Percentiles rank a stretch among this genome's conserved stretches.
phyloP scores from a whole-genome alignment of 345 rosid species.

The Atalantia buxifolia region DNA sequence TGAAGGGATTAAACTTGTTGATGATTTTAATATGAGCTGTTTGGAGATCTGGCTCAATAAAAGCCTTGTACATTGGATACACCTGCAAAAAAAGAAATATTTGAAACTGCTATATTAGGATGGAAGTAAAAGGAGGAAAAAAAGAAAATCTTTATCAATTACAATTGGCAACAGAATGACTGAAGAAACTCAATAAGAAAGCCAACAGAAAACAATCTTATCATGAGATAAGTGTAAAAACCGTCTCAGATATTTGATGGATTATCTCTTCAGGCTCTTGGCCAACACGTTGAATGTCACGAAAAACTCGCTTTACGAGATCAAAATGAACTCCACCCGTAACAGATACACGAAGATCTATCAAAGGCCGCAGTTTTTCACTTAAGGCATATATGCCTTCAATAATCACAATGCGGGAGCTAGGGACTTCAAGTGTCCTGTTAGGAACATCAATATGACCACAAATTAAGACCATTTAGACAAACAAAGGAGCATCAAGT shows the following conservation, averaged over 20 bases:
- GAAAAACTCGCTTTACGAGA: constrained; percentile 92
- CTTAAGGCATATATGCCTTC: constrained; percentile 97
- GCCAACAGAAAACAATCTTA: constrained; percentile 10
- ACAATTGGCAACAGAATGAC: neutral
- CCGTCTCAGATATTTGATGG: constrained; percentile 99
- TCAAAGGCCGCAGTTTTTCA: constrained; percentile 78
- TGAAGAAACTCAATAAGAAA: constrained; percentile 14
- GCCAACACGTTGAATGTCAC: constrained; percentile 97
- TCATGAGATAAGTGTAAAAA: constrained; percentile 27
- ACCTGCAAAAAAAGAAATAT: constrained; percentile 47
- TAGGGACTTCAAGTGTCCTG: constrained; percentile 91
- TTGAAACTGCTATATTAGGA: neutral
- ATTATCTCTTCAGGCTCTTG: constrained; percentile 99
- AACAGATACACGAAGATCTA: constrained; percentile 95
- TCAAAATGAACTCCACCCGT: constrained; percentile 98
- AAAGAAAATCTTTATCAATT: neutral
- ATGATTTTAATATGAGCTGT: constrained; percentile 94
- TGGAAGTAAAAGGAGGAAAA: neutral
- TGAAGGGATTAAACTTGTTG: constrained; percentile 96
- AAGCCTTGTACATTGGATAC: constrained; percentile 99
- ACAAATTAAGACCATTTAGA: constrained; percentile 12
- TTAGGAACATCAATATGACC: constrained; percentile 20
- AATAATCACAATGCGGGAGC: constrained; percentile 84
- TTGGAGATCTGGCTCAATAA: constrained; percentile 95
- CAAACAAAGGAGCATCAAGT: neutral